Evolutionary conservation across 805 yeast genomes (phyloP), one percentile per base, ranked within the genome.

Genomic region (Zygotorulaspora sp.): DNA sequence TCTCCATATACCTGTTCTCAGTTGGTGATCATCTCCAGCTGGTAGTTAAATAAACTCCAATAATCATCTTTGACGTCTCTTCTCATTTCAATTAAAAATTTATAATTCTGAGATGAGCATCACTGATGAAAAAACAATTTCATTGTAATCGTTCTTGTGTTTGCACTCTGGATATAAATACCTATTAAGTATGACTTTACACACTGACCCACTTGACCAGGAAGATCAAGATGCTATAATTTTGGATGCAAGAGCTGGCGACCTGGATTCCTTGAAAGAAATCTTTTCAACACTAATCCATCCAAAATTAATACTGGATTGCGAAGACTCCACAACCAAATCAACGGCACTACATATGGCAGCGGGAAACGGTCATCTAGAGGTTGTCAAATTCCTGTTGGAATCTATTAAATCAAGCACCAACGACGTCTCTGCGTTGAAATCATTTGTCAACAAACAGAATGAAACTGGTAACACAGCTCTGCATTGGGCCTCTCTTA

Each of bases 301-400:
- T 34, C 70, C 80, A 2, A 56, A 57, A 1, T 65, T 43, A 44
- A 70, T 53, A 47, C 56, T 44, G 4, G 52, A 62, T 4, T 78
- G 83, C 48, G 68, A 70, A 46, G 95, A 89, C 49, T 80, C 77
- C 32, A 67, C 60, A 36, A 71, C 89, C 2, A 59, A 71, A 26
- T 76, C 84, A 35, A 85, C 96, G 0, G 83, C 95, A 6, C 65
- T 92, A 34, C 99, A 92, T 58, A 85, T 86, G 89, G 97, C 97
- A 0, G 80, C 94, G 16, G 98, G 94, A 18, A 92, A 92, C 63
- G 98, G 97, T 1, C 95, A 90, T 58, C 47, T 67, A 4, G 88
- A 80, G 20, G 77, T 80, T 3, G 74, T 84, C 17, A 63, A 74
- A 51, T 83, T 72, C 50, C 59, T 88, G 17, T 55, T 87, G 21